Evolutionary conservation across 2,329 filamentous ascomycete genomes (phyloP), one percentile per base, ranked within the genome.

Genomic region (Nothomitra cinnamomea): DNA sequence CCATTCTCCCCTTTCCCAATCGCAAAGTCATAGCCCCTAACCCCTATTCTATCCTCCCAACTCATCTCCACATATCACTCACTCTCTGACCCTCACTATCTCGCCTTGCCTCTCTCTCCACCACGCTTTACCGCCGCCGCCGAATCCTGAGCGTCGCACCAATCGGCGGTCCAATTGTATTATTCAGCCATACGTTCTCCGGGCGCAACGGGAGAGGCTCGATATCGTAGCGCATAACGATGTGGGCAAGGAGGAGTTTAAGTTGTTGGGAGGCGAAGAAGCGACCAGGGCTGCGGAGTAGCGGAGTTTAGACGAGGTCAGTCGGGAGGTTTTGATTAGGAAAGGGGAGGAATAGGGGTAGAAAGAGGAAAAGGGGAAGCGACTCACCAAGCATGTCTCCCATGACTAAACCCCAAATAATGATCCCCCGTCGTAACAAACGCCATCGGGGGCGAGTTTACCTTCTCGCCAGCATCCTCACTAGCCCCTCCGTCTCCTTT

Each of bases 371-470:
- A 42, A 17, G 15, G n/a, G n/a, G 21, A 1, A 25, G 43, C 1
- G 7, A 47, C 13, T 45, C 17, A 47, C 43, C 65, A 69, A 28
- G 66, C 62, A 59, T 68, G 64, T 2, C 61, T 60, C 3, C 66
- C 67, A 45, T 67, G 64, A 38, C 66, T 67, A 49, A 68, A 69
- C 1, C 63, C 61, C 57, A 69, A 52, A 55, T 66, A 69, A 1
- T 58, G 62, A 45, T 63, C 61, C 24, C 62, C 63, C 2, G 64
- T 68, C 19, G 60, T 63, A 10, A 47, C 43, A 47, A 47, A 15
- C 8, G 43, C 6, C 8, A n/a, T n/a, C n/a, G n/a, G n/a, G n/a
- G 21, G 35, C 6, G 38, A n/a, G 32, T 32, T 32, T 2, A 13
- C 22, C 43, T 4, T 47, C n/a, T 21, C 5, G 42, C 42, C n/a